phyloP scores from a whole-genome alignment of 2,329 filamentous ascomycete genomes.

The Alternaria arbusti region DNA sequence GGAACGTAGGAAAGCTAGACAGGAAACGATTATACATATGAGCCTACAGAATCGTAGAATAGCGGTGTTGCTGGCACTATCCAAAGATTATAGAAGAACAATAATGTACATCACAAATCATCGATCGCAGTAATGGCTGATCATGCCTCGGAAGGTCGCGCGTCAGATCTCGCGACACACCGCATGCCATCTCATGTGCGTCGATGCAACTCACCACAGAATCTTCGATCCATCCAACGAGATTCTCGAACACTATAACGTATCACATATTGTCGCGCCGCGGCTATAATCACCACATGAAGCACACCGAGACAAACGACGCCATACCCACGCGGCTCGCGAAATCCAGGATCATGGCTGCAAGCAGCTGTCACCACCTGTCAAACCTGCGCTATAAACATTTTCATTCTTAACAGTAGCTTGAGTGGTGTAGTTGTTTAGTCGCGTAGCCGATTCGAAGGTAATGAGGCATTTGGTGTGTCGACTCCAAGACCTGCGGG shows the following conservation, averaged over 20 bases:
- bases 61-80: no score
- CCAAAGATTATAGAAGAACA: background rate
- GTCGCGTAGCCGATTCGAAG: conserved; percentile 18
- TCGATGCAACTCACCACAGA: background rate
- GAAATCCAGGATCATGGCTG: conserved; percentile 7
- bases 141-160: background rate
- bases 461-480: conserved; percentile 22
- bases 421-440: conserved; percentile 1
- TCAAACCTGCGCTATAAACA: conserved; percentile 11
- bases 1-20: conserved; percentile 23
- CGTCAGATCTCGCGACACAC: background rate
- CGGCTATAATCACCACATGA: background rate
- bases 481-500: conserved; percentile 11
- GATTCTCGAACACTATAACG: background rate
- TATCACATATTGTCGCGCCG: background rate
- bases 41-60: background rate
- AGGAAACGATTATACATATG: conserved; percentile 33
- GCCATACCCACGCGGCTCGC: background rate
- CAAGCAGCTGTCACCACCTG: conserved; percentile 6
- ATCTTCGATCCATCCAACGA: background rate
- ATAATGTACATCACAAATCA: background rate
- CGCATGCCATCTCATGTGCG: background rate
- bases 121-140: background rate
- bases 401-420: background rate
- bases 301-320: background rate